Conservation (phyloP, 2,329 filamentous ascomycete species). For the Torrubiella hemipterigena region DNA sequence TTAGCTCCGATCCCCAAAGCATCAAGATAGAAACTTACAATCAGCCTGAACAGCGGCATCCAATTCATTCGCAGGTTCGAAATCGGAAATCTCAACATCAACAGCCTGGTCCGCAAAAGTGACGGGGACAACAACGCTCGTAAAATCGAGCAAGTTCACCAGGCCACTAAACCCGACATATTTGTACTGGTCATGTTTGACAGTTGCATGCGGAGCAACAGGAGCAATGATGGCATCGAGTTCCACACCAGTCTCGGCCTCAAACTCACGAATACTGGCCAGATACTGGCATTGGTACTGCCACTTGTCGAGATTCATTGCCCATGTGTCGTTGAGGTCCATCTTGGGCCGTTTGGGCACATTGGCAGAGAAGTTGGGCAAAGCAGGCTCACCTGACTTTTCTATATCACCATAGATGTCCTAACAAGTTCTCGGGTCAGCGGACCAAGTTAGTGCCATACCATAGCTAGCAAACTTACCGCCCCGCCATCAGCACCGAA, state of each 20-base stretch:
- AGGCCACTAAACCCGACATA: slow-evolving; percentile 24
- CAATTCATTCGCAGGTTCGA: slow-evolving; percentile 10
- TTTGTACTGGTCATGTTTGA: slow-evolving; percentile 21
- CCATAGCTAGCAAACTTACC: slow-evolving; percentile 9
- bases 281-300: slow-evolving; percentile 21
- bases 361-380: slow-evolving; percentile 17
- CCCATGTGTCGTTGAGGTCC: slow-evolving; percentile 14
- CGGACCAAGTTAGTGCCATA: background rate
- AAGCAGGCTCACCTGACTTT: slow-evolving; percentile 22
- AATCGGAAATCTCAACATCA: slow-evolving; percentile 14
- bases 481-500: slow-evolving; percentile 17
- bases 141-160: slow-evolving; percentile 26
- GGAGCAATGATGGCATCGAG: slow-evolving; percentile 27
- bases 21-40: slow-evolving; percentile 9
- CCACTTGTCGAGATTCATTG: slow-evolving; percentile 19
- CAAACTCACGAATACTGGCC: slow-evolving; percentile 9
- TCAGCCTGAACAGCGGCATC: slow-evolving; percentile 12
- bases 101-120: slow-evolving; percentile 26
- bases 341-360: slow-evolving; percentile 11
- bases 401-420: slow-evolving; percentile 15
- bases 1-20: background rate
- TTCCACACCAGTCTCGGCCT: slow-evolving; percentile 10
- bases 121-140: slow-evolving; percentile 30
- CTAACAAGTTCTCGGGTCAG: slow-evolving; percentile 4
- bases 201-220: slow-evolving; percentile 26